Evolutionary conservation across 176 grass and related monocot genomes (phyloP).

Genomic region (Thinopyrum elongatum): DNA sequence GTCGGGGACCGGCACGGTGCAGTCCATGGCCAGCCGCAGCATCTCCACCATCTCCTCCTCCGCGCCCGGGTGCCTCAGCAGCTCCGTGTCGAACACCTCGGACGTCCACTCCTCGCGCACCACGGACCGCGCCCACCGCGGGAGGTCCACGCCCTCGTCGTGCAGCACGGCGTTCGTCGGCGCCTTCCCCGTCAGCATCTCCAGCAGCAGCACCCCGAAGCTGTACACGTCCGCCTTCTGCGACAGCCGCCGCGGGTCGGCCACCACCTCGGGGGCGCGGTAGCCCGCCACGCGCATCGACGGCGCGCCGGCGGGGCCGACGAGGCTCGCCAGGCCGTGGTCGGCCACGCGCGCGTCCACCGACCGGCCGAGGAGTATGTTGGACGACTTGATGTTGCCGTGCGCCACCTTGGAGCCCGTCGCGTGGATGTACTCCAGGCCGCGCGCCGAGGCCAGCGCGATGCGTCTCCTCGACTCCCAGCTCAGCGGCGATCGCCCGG

Average conservation of each 20-base stretch:
- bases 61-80: constrained; percentile 52
- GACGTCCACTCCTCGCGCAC: constrained; percentile 67
- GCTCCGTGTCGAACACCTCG: constrained; percentile 75
- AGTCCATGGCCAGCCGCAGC: constrained; percentile 71
- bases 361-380: constrained; percentile 52
- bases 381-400: constrained; percentile 81
- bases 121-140: constrained; percentile 66
- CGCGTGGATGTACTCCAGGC: constrained; percentile 84
- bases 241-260: constrained; percentile 43
- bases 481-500: constrained; percentile 53
- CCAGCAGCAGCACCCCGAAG: constrained; percentile 71
- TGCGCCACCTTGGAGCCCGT: constrained; percentile 52
- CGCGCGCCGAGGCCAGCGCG: constrained; percentile 57
- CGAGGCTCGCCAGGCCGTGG: constrained; percentile 66
- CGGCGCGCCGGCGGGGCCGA: constrained; percentile 43
- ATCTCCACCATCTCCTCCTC: constrained; percentile 80
- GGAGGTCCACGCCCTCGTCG: constrained; percentile 74
- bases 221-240: constrained; percentile 84
- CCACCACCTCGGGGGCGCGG: constrained; percentile 68
- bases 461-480: constrained; percentile 63
- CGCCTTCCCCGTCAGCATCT: constrained; percentile 73
- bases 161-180: constrained; percentile 53
- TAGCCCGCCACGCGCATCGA: constrained; percentile 48
- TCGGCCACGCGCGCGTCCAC: constrained; percentile 64
- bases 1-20: constrained; percentile 38